Conservation (phyloP, 495 filamentous ascomycete species). For the Collariella sp. region DNA sequence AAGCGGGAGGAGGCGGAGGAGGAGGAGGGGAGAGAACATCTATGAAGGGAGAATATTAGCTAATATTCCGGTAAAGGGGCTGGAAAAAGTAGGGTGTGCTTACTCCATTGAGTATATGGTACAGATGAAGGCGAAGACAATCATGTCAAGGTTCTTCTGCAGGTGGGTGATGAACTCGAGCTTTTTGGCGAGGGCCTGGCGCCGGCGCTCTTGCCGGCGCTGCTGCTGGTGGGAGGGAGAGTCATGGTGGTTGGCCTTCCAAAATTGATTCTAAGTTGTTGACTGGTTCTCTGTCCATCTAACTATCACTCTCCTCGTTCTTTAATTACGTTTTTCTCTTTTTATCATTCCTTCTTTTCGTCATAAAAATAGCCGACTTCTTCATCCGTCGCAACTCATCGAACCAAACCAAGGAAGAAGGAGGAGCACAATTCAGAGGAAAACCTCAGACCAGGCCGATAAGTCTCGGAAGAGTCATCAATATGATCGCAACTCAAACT, state of each 20-base stretch:
- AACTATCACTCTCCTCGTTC: too few relatives aligned
- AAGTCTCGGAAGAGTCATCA: not conserved
- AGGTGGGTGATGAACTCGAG: conserved; percentile 60
- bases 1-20: conserved; percentile 62
- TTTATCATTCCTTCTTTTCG: too few relatives aligned
- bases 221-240: not conserved
- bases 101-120: conserved; percentile 90
- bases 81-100: conserved; percentile 19
- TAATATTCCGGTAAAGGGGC: not conserved
- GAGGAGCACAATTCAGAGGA: too few relatives aligned
- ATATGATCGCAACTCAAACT: too few relatives aligned
- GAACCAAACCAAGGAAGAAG: too few relatives aligned
- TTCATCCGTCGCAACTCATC: too few relatives aligned
- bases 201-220: conserved; percentile 16
- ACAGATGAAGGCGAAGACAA: conserved; percentile 74
- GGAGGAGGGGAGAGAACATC: conserved; percentile 71
- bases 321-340: too few relatives aligned
- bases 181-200: conserved; percentile 46
- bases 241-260: not conserved
- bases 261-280: too few relatives aligned
- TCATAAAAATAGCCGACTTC: too few relatives aligned
- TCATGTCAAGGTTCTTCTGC: conserved; percentile 63
- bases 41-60: conserved; percentile 26
- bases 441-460: too few relatives aligned
- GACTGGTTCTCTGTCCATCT: too few relatives aligned